Evolutionary conservation across 805 yeast genomes (phyloP), one percentile per base, ranked within the genome.

Genomic region (Teunomyces barrocoloradensis): DNA sequence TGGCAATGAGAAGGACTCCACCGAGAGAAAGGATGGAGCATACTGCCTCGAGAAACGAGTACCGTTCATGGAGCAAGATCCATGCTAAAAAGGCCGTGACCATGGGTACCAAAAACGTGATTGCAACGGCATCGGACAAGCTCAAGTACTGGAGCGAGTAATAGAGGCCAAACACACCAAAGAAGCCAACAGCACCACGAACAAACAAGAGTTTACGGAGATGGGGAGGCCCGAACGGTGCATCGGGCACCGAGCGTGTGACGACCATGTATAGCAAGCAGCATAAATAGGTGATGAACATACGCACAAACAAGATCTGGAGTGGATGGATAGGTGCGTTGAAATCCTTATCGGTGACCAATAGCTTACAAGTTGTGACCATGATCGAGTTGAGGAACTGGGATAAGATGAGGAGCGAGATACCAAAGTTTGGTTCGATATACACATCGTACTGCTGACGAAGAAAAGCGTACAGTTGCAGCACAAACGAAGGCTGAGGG

Each of bases 1-100:
- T 80, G 1, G 96, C 92, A 55, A 90, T 87, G 23, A 90, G 63
- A 1, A 89, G 51, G 2, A 91, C 96, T 5, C 97, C 97, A 1
- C 73, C 52, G 15, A 90, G 69, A 0, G 96, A 87, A 5, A 82
- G 60, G 0, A 81, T 11, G 1, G 90, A 85, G 30, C 95, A 90
- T 0, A 76, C 57, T 0, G 83, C 87, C 65, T 91, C 96, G 12
- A 81, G 58, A 30, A 74, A 53, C 4, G 89, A 79, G 63, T 86
- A 85, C 6, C 75, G 64, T 59, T 90, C 97, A 37, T 79, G 75
- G 27, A 90, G 66, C 3, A 86, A 60, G 2, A 80, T 50, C 76
- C 84, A 83, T 0, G 96, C 96, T 46, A 85, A 64, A 18, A 89
- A 64, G 0, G 89, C 87, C 0, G 96, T 86, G 13, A 86, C 77